Conservation (phyloP, 192 early-diverging fungal genomes). For the Mortierella alpina region DNA sequence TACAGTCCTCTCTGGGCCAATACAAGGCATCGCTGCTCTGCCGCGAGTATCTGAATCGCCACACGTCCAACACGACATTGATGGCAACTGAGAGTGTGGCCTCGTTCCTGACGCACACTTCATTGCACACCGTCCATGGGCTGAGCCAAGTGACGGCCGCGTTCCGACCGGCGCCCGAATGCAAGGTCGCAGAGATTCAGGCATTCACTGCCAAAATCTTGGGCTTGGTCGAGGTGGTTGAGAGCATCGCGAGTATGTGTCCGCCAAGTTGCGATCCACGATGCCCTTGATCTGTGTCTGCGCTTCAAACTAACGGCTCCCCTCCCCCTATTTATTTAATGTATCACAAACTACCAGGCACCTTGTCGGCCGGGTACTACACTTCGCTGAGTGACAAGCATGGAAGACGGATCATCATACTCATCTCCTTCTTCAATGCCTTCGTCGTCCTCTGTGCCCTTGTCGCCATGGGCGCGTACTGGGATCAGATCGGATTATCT, state of each 20-base stretch:
- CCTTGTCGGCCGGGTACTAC: constrained; percentile 36
- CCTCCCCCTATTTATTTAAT: not conserved
- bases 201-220: constrained; percentile 40
- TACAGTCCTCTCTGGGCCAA: constrained; percentile 33
- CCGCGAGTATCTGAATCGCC: constrained; percentile 42
- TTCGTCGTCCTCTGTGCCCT: constrained; percentile 11
- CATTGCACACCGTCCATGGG: not conserved
- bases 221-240: constrained; percentile 33
- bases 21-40: constrained; percentile 41
- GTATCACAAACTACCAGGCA: constrained; percentile 8
- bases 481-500: constrained; percentile 37
- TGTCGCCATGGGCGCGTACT: constrained; percentile 29
- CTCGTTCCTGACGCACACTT: not conserved
- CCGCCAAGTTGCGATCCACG: not conserved
- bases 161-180: constrained; percentile 4
- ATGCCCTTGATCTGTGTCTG: not conserved
- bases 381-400: constrained; percentile 43
- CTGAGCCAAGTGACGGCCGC: not conserved
- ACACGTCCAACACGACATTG: constrained; percentile 18
- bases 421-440: constrained; percentile 18
- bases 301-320: not conserved
- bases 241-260: constrained; percentile 33
- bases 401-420: constrained; percentile 30
- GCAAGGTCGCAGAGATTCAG: constrained; percentile 31
- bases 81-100: not conserved